Evolutionary conservation across 805 yeast genomes (phyloP).

Genomic region (Zygoascus ofunaensis): DNA sequence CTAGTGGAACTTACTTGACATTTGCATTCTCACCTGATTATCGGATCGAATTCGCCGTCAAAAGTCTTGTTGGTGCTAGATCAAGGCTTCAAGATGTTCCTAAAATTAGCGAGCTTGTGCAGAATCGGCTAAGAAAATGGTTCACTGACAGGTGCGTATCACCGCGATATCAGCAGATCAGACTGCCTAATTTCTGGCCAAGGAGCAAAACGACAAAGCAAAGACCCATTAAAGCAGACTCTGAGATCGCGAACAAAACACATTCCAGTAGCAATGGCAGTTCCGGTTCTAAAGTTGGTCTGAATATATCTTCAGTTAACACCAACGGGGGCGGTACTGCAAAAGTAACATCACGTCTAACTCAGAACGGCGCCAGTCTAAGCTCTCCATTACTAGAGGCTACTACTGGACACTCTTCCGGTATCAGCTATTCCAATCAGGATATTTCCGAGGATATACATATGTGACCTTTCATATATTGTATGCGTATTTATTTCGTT

Average conservation of each 20-base stretch:
- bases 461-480: conserved; percentile 1
- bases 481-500: conserved; percentile 2
- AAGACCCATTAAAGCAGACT: not conserved
- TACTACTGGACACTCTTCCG: not conserved
- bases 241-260: not conserved
- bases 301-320: not conserved
- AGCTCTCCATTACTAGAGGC: not conserved
- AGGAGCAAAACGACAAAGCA: conserved; percentile 18
- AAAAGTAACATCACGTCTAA: not conserved
- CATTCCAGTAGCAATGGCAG: not conserved
- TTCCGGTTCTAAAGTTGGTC: too few relatives aligned
- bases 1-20: conserved; percentile 46
- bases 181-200: conserved; percentile 85
- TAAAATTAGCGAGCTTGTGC: conserved; percentile 76
- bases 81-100: conserved; percentile 91
- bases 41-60: conserved; percentile 77
- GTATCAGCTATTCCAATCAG: not conserved
- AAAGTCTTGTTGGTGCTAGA: conserved; percentile 83
- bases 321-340: not conserved
- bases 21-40: conserved; percentile 90
- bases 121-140: conserved; percentile 75
- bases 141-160: conserved; percentile 88
- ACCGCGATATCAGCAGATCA: conserved; percentile 82
- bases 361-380: not conserved
- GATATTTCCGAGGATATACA: not conserved